These are phyloP conservation scores for Neonectria faginata DNA, from an alignment of 2,329 filamentous ascomycete species.

Conservation along the genomic window DNA sequence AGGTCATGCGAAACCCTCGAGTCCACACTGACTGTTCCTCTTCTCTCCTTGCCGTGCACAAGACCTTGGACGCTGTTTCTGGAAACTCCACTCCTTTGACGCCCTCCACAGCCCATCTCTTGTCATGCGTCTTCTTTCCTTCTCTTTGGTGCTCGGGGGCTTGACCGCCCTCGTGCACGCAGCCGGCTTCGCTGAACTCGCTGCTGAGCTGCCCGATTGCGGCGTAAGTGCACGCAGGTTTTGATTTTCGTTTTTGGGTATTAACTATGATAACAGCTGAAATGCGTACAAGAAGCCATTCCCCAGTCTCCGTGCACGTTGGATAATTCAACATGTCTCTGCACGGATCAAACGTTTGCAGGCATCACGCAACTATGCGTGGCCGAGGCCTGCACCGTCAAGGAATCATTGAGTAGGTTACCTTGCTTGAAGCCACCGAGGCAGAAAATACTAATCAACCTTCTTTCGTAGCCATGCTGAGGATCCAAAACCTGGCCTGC, in stretches of 20 bases:
- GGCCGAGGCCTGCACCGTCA: constrained; percentile 27
- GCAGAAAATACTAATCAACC: not conserved
- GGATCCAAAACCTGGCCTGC: constrained; percentile 31
- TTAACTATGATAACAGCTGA: constrained; percentile 24
- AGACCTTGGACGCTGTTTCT: not conserved
- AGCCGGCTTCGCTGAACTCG: constrained; percentile 31
- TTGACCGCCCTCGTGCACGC: constrained; percentile 27
- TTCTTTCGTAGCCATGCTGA: constrained; percentile 13
- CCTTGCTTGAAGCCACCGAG: not conserved
- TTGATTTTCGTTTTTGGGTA: not conserved
- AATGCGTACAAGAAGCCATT: constrained; percentile 30
- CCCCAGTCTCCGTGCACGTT: constrained; percentile 30
- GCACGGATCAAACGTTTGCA: constrained; percentile 34
- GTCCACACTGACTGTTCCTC: not conserved
- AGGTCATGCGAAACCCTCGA: not conserved
- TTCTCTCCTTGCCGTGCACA: not conserved
- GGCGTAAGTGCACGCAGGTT: constrained; percentile 15
- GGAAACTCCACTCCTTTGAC: not conserved
- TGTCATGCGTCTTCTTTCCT: constrained; percentile 29
- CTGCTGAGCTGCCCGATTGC: constrained; percentile 28
- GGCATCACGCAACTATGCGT: constrained; percentile 32
- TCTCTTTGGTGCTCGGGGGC: constrained; percentile 19
- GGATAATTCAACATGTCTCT: constrained; percentile 34
- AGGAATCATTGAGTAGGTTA: constrained; percentile 33
- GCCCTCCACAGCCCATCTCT: not conserved